Percentiles rank a stretch among this genome's conserved stretches.
These are phyloP conservation scores for Juglanconis sp. DNA, from an alignment of 2,329 filamentous ascomycete species.

Conservation along the genomic window DNA sequence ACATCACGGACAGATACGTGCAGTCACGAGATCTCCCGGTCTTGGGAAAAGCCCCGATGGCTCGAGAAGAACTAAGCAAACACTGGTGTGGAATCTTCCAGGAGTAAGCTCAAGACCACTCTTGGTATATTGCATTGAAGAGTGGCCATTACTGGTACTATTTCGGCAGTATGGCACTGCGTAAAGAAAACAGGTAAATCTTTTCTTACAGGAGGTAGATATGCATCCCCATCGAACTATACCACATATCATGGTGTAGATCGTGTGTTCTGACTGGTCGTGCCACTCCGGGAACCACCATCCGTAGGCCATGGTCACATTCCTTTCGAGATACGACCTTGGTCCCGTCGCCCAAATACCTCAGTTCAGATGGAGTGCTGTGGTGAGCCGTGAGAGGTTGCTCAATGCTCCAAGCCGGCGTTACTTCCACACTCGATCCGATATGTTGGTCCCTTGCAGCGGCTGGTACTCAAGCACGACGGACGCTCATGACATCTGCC, in stretches of 20 bases:
- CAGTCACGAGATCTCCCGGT: background rate
- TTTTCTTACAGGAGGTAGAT: too few species aligned
- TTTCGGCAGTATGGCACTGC: too few species aligned
- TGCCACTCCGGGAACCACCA: background rate
- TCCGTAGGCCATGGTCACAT: background rate
- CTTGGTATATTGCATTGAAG: background rate
- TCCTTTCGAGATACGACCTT: background rate
- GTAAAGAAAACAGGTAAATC: too few species aligned
- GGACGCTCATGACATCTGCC: background rate
- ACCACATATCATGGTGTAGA: background rate
- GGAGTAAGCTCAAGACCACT: background rate
- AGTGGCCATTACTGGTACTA: background rate
- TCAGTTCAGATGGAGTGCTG: background rate
- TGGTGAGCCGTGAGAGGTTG: background rate
- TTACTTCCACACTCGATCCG: background rate
- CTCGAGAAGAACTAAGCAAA: background rate
- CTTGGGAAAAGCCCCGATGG: background rate
- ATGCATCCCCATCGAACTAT: background rate
- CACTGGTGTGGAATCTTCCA: background rate
- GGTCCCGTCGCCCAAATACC: background rate
- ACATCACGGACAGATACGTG: background rate
- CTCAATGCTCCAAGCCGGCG: background rate
- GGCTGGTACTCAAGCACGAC: background rate
- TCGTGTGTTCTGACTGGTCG: background rate
- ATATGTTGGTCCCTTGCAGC: background rate